Conservation (phyloP, 2,329 filamentous ascomycete genomes). For the Didymella sp. region DNA sequence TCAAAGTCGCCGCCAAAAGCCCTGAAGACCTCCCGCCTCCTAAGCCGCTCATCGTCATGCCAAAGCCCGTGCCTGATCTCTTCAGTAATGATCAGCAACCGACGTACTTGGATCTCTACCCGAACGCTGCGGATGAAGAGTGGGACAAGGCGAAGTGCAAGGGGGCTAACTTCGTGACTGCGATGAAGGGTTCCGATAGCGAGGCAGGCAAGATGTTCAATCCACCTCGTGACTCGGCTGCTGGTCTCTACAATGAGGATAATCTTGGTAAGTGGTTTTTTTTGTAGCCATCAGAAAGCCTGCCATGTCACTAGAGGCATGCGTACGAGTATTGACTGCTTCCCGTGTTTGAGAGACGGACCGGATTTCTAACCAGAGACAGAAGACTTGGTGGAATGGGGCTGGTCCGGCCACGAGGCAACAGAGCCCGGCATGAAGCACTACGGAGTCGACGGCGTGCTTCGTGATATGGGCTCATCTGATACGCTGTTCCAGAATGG, state of each 20-base stretch:
- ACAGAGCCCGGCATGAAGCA: not conserved
- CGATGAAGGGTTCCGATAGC: constrained; percentile 6
- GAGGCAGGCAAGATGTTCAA: constrained; percentile 7
- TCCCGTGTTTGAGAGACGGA: too few relatives aligned
- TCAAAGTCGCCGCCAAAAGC: not conserved
- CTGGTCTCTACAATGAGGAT: not conserved
- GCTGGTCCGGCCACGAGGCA: not conserved
- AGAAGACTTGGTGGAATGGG: not conserved
- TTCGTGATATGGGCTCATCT: not conserved
- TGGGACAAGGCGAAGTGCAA: not conserved
- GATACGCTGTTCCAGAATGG: not conserved
- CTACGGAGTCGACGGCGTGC: not conserved
- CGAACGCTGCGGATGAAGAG: not conserved
- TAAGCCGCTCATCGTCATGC: not conserved
- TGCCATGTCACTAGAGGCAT: not conserved
- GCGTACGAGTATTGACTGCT: too few relatives aligned
- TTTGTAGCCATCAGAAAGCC: not conserved
- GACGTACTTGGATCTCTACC: not conserved
- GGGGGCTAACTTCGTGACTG: not conserved
- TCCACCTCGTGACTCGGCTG: constrained; percentile 1
- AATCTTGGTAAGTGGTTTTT: not conserved
- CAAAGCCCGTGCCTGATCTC: not conserved
- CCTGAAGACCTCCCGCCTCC: not conserved
- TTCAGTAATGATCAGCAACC: not conserved
- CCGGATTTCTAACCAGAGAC: not conserved